Conservation (phyloP, 257 asterid genomes). For the Solanum sejunctum region DNA sequence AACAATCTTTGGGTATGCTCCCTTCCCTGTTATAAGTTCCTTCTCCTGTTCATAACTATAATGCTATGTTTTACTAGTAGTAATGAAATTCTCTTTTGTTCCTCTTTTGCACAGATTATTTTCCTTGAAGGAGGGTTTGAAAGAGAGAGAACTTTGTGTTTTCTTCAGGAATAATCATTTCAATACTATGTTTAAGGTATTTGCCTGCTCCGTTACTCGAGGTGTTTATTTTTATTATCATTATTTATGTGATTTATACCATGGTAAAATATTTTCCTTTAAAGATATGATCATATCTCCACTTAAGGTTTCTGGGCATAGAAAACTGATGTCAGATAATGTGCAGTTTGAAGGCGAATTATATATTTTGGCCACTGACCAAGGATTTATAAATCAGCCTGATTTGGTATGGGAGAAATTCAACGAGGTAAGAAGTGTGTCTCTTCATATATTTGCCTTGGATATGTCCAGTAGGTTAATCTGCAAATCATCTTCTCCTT, state of each 20-base stretch:
- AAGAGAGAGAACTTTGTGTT: conserved; percentile 89
- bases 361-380: conserved; percentile 88
- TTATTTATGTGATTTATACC: background rate
- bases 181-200: conserved; percentile 97
- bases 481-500: background rate
- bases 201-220: background rate
- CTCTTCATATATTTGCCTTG: background rate
- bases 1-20: conserved; percentile 71
- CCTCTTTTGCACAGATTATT: conserved; percentile 44
- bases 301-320: conserved; percentile 5
- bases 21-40: conserved; percentile 3
- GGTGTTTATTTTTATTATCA: background rate
- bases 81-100: conserved; percentile 1
- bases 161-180: conserved; percentile 97
- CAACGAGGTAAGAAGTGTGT: conserved; percentile 54
- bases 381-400: conserved; percentile 80
- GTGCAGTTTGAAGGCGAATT: conserved; percentile 87
- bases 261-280: background rate
- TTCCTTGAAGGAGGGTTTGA: conserved; percentile 76
- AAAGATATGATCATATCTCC: background rate
- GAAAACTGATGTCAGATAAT: conserved; percentile 14
- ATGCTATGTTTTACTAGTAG: background rate
- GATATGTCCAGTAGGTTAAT: background rate
- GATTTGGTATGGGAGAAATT: conserved; percentile 96
- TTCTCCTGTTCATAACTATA: conserved; percentile 1